Evolutionary conservation across 1,284 basidiomycete genomes (phyloP), one percentile per base, ranked within the genome.

Genomic region (Austroboletus novae-zelandiae): DNA sequence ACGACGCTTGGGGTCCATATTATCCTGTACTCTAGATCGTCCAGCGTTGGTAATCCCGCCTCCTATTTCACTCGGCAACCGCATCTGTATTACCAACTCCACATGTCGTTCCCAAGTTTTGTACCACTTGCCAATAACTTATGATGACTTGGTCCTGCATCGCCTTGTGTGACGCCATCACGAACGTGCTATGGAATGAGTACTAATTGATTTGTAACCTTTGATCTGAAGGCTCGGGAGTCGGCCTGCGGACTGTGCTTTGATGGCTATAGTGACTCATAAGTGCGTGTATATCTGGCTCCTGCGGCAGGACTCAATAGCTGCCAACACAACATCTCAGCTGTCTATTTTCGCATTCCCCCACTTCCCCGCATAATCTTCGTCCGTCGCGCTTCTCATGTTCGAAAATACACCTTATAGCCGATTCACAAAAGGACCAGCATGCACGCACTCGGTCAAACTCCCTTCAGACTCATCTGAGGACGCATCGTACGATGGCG

Each of bases 401-500:
- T 84, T 56, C 72, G 74, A 62, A 74, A 78, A 42, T 71, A 57
- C 13, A 84, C 20, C 60, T 85, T 87, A 71, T 84, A 86, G 2
- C 77, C 78, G 9, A 72, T 29, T 75, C 79, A 88, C 44, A 83
- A 71, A 45, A 81, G 34, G 35, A 82, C 69, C 65, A 86, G 76
- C 54, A 81, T 74, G 61, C 82, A 83, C 39, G 73, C 74, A 56
- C 73, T 77, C 34, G 34, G 17, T 15, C 30, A 31, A n/a, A n/a
- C n/a, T n/a, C n/a, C n/a, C n/a, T 13, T 31, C 30, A 31, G 5
- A 31, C 3, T 29, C 27, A 6, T 31, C 30, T 9, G 30, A 31
- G 11, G 11, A 31, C 29, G 25, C 29, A 30, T 30, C 29, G 11
- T 11, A 30, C 29, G 29, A 30, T 30, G 11, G 9, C 29, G 29